These are phyloP conservation scores for Gelatoporia subvermispora DNA, from an alignment of 768 basidiomycete species.

Conservation along the genomic window DNA sequence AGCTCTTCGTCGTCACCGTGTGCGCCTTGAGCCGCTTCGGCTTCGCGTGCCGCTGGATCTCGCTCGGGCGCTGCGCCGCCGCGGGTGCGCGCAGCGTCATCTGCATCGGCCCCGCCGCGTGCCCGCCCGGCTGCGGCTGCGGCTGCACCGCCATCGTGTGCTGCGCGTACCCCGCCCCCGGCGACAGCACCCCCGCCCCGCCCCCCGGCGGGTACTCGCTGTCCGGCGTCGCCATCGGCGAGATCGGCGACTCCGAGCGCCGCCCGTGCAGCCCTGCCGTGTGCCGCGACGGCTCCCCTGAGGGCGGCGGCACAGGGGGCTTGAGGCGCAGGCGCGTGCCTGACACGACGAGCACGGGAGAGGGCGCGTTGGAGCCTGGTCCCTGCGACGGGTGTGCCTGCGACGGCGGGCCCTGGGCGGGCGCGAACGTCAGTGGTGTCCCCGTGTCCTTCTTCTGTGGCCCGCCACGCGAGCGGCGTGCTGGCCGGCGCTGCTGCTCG, in stretches of 20 bases:
- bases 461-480: constrained; percentile 27
- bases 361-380: constrained; percentile 1
- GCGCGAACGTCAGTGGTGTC: constrained; percentile 23
- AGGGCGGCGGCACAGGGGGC: constrained; percentile 31
- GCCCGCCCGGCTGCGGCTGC: constrained; percentile 11
- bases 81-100: constrained; percentile 24
- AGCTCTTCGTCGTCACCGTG: constrained; percentile 72
- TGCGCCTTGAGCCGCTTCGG: constrained; percentile 79
- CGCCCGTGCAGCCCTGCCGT: too few relatives aligned
- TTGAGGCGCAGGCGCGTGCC: constrained; percentile 48
- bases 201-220: constrained; percentile 28
- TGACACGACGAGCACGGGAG: constrained; percentile 36
- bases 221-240: constrained; percentile 30
- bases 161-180: constrained; percentile 14
- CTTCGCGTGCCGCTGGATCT: constrained; percentile 46
- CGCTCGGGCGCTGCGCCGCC: constrained; percentile 28
- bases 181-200: too few relatives aligned
- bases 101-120: constrained; percentile 27
- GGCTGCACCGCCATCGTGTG: constrained; percentile 3
- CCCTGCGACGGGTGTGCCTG: constrained; percentile 2
- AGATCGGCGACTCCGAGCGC: constrained; percentile 21
- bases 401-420: constrained; percentile 9
- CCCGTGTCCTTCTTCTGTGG: constrained; percentile 36
- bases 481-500: constrained; percentile 32
- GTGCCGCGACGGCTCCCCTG: constrained; percentile 7